A percentile compares a stretch with the other conserved stretches of the same genome.
phyloP scores from a whole-genome alignment of 495 filamentous ascomycete genomes.

The Hypoxylon fragiforme region DNA sequence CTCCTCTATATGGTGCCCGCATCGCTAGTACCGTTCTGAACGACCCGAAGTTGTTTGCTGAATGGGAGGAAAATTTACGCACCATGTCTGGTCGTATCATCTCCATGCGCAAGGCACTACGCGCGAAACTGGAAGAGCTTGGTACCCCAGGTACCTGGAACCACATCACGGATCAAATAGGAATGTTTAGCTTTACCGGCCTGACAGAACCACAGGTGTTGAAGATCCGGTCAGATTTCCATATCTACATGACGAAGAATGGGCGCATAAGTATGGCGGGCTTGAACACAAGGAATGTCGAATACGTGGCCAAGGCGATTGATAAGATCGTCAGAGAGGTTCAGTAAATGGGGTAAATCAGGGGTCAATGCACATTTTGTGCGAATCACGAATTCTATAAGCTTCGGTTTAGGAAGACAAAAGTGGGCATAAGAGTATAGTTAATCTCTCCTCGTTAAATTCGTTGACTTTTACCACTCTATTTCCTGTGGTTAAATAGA shows the following conservation, averaged over 20 bases:
- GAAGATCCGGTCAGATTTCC: slow-evolving; percentile 74
- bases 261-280: slow-evolving; percentile 97
- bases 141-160: slow-evolving; percentile 90
- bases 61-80: slow-evolving; percentile 90
- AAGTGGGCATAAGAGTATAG: slow-evolving; percentile 10
- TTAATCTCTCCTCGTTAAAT: slow-evolving; percentile 21
- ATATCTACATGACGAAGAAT: slow-evolving; percentile 99
- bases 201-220: slow-evolving; percentile 83
- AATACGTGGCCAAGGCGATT: slow-evolving; percentile 87
- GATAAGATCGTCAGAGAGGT: slow-evolving; percentile 78
- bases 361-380: background rate
- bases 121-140: slow-evolving; percentile 74
- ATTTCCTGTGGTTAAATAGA: background rate
- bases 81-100: slow-evolving; percentile 96
- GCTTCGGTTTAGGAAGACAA: slow-evolving; percentile 17
- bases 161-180: slow-evolving; percentile 97
- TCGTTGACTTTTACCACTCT: slow-evolving; percentile 11
- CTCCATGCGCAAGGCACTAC: slow-evolving; percentile 78
- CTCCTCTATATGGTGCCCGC: slow-evolving; percentile 88
- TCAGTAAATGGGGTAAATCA: slow-evolving; percentile 27
- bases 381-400: slow-evolving; percentile 11
- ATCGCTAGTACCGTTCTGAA: slow-evolving; percentile 86
- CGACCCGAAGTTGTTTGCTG: slow-evolving; percentile 75
- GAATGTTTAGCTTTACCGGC: slow-evolving; percentile 99
- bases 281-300: slow-evolving; percentile 85